A percentile compares a stretch with the other conserved stretches of the same genome.
Conservation (phyloP, 495 filamentous ascomycete species). For the Chaetomium fimeti region DNA sequence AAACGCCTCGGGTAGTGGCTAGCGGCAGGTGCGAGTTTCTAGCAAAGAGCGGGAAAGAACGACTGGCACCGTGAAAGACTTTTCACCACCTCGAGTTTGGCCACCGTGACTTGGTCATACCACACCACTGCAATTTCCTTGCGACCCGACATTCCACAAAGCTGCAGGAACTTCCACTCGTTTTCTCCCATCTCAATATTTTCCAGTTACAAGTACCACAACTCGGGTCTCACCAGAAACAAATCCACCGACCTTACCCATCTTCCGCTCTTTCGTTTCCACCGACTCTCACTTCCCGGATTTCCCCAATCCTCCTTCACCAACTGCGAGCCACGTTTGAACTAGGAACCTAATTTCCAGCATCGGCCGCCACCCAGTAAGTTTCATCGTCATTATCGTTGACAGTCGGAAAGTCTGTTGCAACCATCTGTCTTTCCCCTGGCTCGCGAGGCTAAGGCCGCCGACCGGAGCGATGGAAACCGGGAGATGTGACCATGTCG, state of each 20-base stretch:
- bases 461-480: background rate
- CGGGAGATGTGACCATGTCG: background rate
- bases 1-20: no score
- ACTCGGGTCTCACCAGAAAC: background rate
- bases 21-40: background rate
- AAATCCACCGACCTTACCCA: background rate
- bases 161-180: background rate
- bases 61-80: background rate
- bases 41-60: background rate
- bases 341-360: background rate
- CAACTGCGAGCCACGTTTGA: background rate
- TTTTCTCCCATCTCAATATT: constrained; percentile 12
- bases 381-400: background rate
- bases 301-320: background rate
- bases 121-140: constrained; percentile 10
- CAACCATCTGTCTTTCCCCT: background rate
- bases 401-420: background rate
- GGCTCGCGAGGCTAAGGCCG: background rate
- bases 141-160: background rate
- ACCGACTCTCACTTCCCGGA: background rate
- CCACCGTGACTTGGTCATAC: constrained; percentile 3
- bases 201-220: background rate
- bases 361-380: background rate
- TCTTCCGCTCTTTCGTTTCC: background rate
- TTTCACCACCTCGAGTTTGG: background rate